A percentile compares a stretch with the other conserved stretches of the same genome.
Evolutionary conservation across 177 flowering plant species (phyloP).

Genomic region (Vitis hybrid): DNA sequence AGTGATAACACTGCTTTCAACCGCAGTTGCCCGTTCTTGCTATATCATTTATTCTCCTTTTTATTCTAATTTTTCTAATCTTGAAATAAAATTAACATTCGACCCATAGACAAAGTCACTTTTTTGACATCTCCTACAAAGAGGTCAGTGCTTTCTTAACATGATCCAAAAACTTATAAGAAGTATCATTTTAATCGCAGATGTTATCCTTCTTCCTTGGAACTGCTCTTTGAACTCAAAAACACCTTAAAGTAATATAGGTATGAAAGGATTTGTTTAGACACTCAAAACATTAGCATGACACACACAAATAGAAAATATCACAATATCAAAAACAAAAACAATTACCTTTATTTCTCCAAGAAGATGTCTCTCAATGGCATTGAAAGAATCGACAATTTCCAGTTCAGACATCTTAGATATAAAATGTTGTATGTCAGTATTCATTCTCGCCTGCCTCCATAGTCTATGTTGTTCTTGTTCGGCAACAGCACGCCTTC

Average conservation of each 20-base stretch:
- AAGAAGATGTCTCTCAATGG: constrained; percentile 72
- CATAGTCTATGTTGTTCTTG: constrained; percentile 86
- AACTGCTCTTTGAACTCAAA: not conserved
- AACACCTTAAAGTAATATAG: not conserved
- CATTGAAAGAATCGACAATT: constrained; percentile 86
- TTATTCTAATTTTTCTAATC: not conserved
- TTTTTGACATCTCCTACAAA: not conserved
- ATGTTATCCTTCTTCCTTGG: not conserved
- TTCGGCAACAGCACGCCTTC: constrained; percentile 86
- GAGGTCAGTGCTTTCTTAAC: not conserved
- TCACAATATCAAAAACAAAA: not conserved
- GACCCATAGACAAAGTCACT: not conserved
- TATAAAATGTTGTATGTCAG: constrained; percentile 64
- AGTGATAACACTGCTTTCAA: not conserved
- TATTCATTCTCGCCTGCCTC: constrained; percentile 85
- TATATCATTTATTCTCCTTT: not conserved
- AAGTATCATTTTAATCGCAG: not conserved
- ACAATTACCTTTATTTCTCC: constrained; percentile 71
- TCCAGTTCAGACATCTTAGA: constrained; percentile 85
- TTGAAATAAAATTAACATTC: not conserved
- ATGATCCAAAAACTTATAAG: not conserved
- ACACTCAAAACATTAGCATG: not conserved
- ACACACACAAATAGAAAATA: not conserved
- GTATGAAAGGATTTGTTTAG: not conserved
- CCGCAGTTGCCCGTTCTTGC: not conserved